Evolutionary conservation across 2,329 filamentous ascomycete species (phyloP).

Genomic region (Huntiella moniliformis): DNA sequence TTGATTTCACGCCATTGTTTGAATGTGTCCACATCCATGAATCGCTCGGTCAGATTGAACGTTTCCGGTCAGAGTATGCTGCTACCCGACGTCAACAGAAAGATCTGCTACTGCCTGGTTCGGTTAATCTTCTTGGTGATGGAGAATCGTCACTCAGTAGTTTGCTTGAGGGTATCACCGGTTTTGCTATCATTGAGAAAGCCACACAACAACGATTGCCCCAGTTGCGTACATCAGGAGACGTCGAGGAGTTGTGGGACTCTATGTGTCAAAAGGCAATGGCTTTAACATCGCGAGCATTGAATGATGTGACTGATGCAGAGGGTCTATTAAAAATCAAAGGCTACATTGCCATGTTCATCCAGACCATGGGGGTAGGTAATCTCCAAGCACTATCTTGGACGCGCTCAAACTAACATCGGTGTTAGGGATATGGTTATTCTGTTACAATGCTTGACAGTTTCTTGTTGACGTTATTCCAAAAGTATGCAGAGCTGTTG

Average conservation of each 20-base stretch:
- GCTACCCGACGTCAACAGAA: conserved; percentile 80
- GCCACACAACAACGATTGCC: conserved; percentile 77
- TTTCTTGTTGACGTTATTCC: conserved; percentile 74
- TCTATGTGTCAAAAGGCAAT: conserved; percentile 89
- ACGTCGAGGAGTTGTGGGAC: conserved; percentile 95
- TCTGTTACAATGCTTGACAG: conserved; percentile 63
- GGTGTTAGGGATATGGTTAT: conserved; percentile 64
- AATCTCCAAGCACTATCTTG: background rate
- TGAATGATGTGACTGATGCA: conserved; percentile 67
- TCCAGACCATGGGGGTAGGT: conserved; percentile 87
- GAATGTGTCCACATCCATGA: conserved; percentile 95
- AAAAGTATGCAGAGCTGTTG: conserved; percentile 81
- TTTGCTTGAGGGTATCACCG: conserved; percentile 79
- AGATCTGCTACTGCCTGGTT: conserved; percentile 63
- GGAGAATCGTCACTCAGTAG: conserved; percentile 77
- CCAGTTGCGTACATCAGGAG: conserved; percentile 61
- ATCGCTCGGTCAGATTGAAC: conserved; percentile 78
- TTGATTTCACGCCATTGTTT: conserved; percentile 86
- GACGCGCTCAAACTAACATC: background rate
- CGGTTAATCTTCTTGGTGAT: conserved; percentile 60
- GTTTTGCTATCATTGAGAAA: conserved; percentile 91
- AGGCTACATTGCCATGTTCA: conserved; percentile 78
- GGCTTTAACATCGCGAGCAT: conserved; percentile 57
- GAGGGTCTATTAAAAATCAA: conserved; percentile 90
- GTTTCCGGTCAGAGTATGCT: conserved; percentile 81